Evolutionary conservation across 2,329 filamentous ascomycete species (phyloP), one percentile per base, ranked within the genome.

Genomic region (Akanthomyces uredinophilus): DNA sequence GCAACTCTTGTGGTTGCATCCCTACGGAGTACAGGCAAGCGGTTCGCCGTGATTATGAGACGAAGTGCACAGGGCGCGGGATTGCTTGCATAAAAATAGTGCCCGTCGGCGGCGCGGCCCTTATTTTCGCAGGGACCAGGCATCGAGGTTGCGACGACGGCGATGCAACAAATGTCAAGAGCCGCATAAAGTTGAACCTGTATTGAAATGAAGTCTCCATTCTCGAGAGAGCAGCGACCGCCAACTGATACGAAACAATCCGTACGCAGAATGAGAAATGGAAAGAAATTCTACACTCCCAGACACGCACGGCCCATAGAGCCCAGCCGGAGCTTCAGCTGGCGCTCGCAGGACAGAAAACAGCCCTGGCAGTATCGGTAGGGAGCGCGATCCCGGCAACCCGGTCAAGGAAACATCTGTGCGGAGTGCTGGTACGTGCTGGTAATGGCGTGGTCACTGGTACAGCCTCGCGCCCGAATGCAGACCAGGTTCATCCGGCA

Each of bases 21-120:
- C 13, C 49, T n/a, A 37, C n/a, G n/a, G n/a, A n/a, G n/a, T n/a
- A n/a, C 11, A 16, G n/a, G 13, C 29, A 18, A 52, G n/a, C 16
- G 46, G 46, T 49, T 27, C 4, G 5, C 43, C 22, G 37, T n/a
- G 11, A 13, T 10, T 1, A 29, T 16, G 22, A 37, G 44, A 32
- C 54, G 20, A 49, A 39, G 54, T 37, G n/a, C 35, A 50, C 22
- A 32, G 18, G 16, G 11, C 18, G 24, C 18, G 24, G 11, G 35
- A 58, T 50, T 50, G 14, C 55, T 58, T 58, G 55, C 55, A 58
- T 58, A 41, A 58, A 50, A 41, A 50, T 58, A 50, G 44, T 57
- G 43, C 43, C 54, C 43, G 44, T 24, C n/a, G 18, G 50, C 50
- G 50, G 32, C 50, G 32, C 46, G 46, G 22, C 11, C 24, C 46